A percentile compares a stretch with the other conserved stretches of the same genome.
Evolutionary conservation across 1,284 basidiomycete species (phyloP).

Genomic region (Flammula alnicola): DNA sequence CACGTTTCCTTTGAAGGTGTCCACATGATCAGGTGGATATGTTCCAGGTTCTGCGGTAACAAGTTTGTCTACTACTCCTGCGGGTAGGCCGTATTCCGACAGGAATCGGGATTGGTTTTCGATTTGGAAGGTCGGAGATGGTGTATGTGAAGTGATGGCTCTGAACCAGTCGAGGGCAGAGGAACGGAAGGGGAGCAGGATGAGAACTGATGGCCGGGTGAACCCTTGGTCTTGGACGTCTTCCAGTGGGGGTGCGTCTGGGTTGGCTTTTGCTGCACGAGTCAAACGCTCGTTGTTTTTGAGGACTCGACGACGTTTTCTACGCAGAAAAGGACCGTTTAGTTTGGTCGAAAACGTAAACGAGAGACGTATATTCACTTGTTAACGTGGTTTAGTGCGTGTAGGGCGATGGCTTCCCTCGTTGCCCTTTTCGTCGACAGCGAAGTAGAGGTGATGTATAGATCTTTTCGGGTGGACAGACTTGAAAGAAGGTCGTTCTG

Average conservation of each 20-base stretch:
- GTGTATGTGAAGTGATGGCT: conserved; percentile 71
- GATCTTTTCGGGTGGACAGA: conserved; percentile 72
- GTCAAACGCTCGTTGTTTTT: conserved; percentile 94
- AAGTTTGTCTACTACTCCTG: conserved; percentile 84
- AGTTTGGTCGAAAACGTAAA: not conserved
- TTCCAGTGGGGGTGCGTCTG: conserved; percentile 56
- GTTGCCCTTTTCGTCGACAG: conserved; percentile 56
- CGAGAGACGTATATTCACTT: conserved; percentile 56
- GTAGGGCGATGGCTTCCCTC: conserved; percentile 73
- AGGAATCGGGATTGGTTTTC: conserved; percentile 88
- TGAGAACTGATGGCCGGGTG: conserved; percentile 91
- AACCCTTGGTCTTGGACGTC: conserved; percentile 97
- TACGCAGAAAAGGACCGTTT: conserved; percentile 38
- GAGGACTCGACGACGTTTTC: conserved; percentile 90
- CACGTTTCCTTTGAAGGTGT: conserved; percentile 95
- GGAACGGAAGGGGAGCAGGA: conserved; percentile 93
- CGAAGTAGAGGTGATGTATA: conserved; percentile 70
- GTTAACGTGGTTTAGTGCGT: conserved; percentile 84
- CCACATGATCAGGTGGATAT: conserved; percentile 90
- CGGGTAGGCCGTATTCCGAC: conserved; percentile 83
- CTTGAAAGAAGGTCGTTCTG: conserved; percentile 70
- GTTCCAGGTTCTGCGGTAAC: conserved; percentile 71
- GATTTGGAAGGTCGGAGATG: conserved; percentile 70
- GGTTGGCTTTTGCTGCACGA: conserved; percentile 60
- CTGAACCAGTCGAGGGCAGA: conserved; percentile 82